Evolutionary conservation across 1,284 basidiomycete species (phyloP).

Genomic region (Paramarasmius palmivorus): DNA sequence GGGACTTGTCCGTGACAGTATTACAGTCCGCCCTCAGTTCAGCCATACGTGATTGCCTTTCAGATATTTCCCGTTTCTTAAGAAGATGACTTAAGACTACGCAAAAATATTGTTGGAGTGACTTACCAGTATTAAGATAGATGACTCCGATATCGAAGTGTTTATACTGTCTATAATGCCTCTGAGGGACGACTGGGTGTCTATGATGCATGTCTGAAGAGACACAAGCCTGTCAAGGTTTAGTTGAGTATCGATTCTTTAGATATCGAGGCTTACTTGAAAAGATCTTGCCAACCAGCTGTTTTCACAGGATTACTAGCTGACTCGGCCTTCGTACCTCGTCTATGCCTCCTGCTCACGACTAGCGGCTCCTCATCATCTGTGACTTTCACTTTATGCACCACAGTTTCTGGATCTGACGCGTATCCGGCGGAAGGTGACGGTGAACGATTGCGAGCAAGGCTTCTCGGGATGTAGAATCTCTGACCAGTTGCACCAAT

Average conservation of each 20-base stretch:
- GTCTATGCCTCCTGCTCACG: conserved; percentile 30
- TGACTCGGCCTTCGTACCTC: conserved; percentile 18
- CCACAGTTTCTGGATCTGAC: conserved; percentile 66
- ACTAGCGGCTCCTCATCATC: conserved; percentile 13
- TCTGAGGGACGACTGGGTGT: conserved; percentile 61
- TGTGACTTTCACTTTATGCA: conserved; percentile 34
- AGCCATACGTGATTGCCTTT: conserved; percentile 53
- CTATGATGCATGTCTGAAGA: conserved; percentile 66
- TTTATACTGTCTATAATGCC: conserved; percentile 60
- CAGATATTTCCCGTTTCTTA: conserved; percentile 65
- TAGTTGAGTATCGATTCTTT: conserved; percentile 6
- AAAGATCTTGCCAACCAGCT: conserved; percentile 66
- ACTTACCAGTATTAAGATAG: conserved; percentile 46
- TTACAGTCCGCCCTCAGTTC: conserved; percentile 43
- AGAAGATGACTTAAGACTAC: conserved; percentile 1
- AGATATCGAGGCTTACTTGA: conserved; percentile 50
- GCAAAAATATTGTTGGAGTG: conserved; percentile 15
- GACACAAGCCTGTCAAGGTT: conserved; percentile 57
- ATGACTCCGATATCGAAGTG: conserved; percentile 45
- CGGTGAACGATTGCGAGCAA: conserved; percentile 38
- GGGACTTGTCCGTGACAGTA: conserved; percentile 40
- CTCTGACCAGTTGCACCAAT: conserved; percentile 58
- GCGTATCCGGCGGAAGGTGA: conserved; percentile 65
- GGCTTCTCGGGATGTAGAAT: conserved; percentile 51
- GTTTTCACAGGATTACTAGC: conserved; percentile 35